A percentile compares a stretch with the other conserved stretches of the same genome.
Evolutionary conservation across 345 rosid species (phyloP).

Genomic region (Aegle marmelos): DNA sequence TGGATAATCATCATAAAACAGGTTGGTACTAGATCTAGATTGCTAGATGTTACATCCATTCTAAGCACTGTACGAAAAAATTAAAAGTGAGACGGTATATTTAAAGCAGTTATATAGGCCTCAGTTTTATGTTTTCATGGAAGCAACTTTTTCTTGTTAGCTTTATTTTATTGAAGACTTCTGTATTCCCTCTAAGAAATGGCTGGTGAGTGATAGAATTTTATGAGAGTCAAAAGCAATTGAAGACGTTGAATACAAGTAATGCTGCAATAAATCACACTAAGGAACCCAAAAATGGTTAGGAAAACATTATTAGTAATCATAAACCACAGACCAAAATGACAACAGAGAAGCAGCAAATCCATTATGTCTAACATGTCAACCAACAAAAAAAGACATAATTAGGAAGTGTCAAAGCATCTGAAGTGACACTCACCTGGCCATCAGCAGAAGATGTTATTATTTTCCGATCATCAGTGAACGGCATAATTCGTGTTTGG

Average conservation of each 20-base stretch:
- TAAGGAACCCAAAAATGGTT: not conserved
- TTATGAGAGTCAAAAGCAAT: not conserved
- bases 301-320: not conserved
- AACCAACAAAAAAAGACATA: not conserved
- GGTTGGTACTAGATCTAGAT: not conserved
- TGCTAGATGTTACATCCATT: not conserved
- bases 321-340: not conserved
- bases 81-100: not conserved
- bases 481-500: conserved; percentile 54
- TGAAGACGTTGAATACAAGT: not conserved
- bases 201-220: not conserved
- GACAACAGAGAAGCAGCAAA: not conserved
- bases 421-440: conserved; percentile 31
- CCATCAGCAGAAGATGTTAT: conserved; percentile 67
- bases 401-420: not conserved
- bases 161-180: not conserved
- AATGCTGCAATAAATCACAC: not conserved
- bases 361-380: not conserved
- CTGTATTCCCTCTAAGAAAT: not conserved
- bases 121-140: not conserved
- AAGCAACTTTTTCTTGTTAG: not conserved
- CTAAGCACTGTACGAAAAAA: not conserved
- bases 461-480: conserved; percentile 44
- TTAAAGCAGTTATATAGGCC: not conserved
- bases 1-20: not conserved